phyloP scores from a whole-genome alignment of 345 rosid species.

The Populus davidiana region DNA sequence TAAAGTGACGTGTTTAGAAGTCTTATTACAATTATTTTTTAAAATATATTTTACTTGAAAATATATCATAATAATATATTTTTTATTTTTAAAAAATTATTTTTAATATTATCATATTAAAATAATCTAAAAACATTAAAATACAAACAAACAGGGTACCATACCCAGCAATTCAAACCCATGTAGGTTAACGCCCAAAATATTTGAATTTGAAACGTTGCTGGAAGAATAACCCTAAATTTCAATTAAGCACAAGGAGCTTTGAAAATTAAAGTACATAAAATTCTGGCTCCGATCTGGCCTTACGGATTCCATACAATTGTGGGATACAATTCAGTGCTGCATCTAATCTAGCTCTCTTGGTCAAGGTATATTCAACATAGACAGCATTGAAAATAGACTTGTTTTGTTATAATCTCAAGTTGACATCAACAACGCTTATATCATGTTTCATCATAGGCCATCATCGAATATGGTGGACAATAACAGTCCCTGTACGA shows the following conservation, averaged over 20 bases:
- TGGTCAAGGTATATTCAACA: neutral
- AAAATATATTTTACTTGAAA: too few relatives aligned
- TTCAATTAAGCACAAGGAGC: neutral
- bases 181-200: neutral
- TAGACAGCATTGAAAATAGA: neutral
- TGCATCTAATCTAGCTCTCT: conserved; percentile 13
- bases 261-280: neutral
- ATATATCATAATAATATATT: too few relatives aligned
- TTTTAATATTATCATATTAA: too few relatives aligned
- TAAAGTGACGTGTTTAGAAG: too few relatives aligned
- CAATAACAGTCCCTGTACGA: conserved; percentile 58
- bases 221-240: neutral
- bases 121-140: too few relatives aligned
- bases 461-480: conserved; percentile 51
- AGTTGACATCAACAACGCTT: conserved; percentile 1
- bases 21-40: too few relatives aligned
- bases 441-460: conserved; percentile 28
- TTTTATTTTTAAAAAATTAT: too few relatives aligned
- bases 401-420: neutral
- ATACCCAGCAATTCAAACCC: neutral
- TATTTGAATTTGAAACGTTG: neutral
- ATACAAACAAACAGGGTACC: too few relatives aligned
- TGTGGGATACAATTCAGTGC: conserved; percentile 8
- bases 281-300: conserved; percentile 1
- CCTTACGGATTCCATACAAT: neutral